Conservation (phyloP, 2,329 filamentous ascomycete genomes). For the Didymella pomorum region DNA sequence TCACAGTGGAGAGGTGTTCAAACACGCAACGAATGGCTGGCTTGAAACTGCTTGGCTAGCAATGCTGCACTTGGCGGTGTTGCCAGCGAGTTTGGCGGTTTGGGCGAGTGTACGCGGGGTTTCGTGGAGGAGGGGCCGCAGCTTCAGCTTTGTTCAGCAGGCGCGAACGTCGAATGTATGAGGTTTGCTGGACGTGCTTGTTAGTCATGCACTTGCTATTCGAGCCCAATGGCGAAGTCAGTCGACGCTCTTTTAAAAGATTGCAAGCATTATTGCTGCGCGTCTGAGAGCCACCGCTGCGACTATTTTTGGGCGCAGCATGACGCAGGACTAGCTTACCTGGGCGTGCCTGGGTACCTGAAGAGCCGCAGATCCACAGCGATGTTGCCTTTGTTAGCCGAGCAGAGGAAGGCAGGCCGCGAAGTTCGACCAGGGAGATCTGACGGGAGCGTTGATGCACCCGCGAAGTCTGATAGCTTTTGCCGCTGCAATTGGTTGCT, state of each 20-base stretch:
- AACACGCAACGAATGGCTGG: constrained; percentile 17
- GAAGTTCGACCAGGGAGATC: background rate
- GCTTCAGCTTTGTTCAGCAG: constrained; percentile 8
- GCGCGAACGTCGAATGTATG: constrained; percentile 16
- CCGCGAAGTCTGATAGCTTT: constrained; percentile 33
- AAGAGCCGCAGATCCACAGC: constrained; percentile 23
- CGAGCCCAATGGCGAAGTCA: background rate
- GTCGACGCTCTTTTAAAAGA: constrained; percentile 9
- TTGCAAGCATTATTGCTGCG: constrained; percentile 4
- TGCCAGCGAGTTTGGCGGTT: constrained; percentile 14
- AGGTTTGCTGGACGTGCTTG: constrained; percentile 17
- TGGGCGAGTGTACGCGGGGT: constrained; percentile 10
- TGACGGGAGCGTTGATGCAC: constrained; percentile 4
- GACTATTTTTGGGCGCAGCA: constrained; percentile 29
- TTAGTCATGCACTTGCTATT: constrained; percentile 3
- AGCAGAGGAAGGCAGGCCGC: constrained; percentile 5
- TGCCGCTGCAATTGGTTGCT: constrained; percentile 41
- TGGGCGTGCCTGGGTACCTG: constrained; percentile 21
- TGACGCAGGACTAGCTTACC: constrained; percentile 30
- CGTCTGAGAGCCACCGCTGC: constrained; percentile 1
- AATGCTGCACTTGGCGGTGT: constrained; percentile 22
- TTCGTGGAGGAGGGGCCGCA: constrained; percentile 17
- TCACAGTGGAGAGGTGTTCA: background rate
- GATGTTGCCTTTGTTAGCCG: constrained; percentile 6
- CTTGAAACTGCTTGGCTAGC: constrained; percentile 21